Conservation (phyloP, 2,329 filamentous ascomycete genomes). For the Botrytis fragariae region DNA sequence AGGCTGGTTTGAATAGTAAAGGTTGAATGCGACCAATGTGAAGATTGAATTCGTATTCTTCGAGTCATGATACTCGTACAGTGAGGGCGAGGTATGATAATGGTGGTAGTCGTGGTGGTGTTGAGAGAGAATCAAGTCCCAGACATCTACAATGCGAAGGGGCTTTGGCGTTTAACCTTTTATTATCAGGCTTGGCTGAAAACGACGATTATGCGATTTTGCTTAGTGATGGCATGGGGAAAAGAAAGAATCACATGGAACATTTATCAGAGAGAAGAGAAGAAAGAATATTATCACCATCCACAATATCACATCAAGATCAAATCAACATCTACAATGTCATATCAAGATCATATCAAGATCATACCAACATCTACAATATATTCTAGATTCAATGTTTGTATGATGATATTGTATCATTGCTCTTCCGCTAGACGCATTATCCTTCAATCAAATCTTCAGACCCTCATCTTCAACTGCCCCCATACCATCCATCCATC, state of each 20-base stretch:
- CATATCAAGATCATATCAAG: too few species aligned
- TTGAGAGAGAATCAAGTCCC: background rate
- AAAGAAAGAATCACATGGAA: conserved; percentile 1
- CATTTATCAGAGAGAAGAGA: background rate
- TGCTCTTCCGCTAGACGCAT: too few species aligned
- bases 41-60: background rate
- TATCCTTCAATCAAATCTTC: background rate
- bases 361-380: too few species aligned
- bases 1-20: background rate
- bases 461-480: background rate
- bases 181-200: background rate
- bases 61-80: background rate
- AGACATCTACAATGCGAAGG: background rate
- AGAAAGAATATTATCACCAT: background rate
- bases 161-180: background rate
- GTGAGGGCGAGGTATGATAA: background rate
- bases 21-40: conserved; percentile 1
- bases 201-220: background rate
- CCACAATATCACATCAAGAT: too few species aligned
- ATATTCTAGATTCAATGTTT: too few species aligned
- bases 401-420: too few species aligned
- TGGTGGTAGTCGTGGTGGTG: background rate
- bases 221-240: background rate
- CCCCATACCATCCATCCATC: background rate
- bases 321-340: too few species aligned